phyloP scores from a whole-genome alignment of 2,329 filamentous ascomycete species.

The Fusarium oxysporum region DNA sequence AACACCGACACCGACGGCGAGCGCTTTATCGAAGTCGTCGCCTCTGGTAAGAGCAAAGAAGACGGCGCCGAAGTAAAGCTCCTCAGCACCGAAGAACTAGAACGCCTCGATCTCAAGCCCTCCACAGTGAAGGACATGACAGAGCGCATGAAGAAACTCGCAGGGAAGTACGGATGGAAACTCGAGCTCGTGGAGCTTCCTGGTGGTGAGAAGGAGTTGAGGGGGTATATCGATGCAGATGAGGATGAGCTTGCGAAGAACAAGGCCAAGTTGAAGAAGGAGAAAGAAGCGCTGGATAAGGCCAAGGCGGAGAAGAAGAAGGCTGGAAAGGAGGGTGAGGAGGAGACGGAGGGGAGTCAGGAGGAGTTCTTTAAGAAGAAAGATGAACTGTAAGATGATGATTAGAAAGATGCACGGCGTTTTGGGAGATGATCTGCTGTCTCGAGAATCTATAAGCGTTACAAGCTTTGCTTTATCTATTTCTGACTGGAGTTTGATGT shows the following conservation, averaged over 20 bases:
- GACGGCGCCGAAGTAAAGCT: constrained; percentile 72
- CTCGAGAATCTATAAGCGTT: constrained; percentile 6
- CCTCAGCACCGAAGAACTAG: constrained; percentile 74
- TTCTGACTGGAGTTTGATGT: neutral
- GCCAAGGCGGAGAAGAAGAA: constrained; percentile 49
- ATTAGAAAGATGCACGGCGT: constrained; percentile 49
- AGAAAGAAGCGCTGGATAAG: constrained; percentile 6
- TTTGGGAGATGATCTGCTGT: constrained; percentile 4
- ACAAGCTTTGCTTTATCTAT: neutral
- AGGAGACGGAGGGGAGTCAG: constrained; percentile 25
- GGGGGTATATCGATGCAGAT: constrained; percentile 75
- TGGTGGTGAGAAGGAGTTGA: constrained; percentile 67
- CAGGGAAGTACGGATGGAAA: constrained; percentile 80
- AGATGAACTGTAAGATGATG: constrained; percentile 50
- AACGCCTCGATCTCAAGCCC: constrained; percentile 73
- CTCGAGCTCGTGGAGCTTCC: constrained; percentile 81
- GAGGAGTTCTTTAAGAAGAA: constrained; percentile 34
- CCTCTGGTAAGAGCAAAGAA: constrained; percentile 59
- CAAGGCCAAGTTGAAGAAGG: constrained; percentile 36
- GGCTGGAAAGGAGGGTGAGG: constrained; percentile 25
- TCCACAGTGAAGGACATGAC: constrained; percentile 76
- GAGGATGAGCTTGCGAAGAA: constrained; percentile 50
- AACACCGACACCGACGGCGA: constrained; percentile 39
- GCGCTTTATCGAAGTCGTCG: constrained; percentile 58
- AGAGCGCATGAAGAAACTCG: constrained; percentile 74